phyloP scores from a whole-genome alignment of 768 basidiomycete genomes.

The Brasilioporus rufonigricans region DNA sequence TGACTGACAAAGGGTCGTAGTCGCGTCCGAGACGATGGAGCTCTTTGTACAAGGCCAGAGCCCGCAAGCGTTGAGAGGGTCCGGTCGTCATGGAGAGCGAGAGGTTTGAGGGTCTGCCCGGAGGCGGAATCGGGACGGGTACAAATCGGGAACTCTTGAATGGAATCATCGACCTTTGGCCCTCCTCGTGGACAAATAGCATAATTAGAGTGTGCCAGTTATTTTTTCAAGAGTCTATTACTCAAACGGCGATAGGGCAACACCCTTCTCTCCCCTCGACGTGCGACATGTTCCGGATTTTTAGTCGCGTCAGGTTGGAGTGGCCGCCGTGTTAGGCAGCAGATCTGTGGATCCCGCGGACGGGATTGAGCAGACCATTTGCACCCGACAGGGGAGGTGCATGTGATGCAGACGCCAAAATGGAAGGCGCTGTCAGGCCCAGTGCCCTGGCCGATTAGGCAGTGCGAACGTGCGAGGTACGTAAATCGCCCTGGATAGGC shows the following conservation, averaged over 20 bases:
- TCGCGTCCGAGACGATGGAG: slow-evolving; percentile 77
- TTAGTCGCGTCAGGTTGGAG: too few species aligned
- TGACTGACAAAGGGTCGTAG: slow-evolving; percentile 74
- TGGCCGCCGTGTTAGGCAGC: too few species aligned
- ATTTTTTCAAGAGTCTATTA: too few species aligned
- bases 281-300: too few species aligned
- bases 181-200: too few species aligned
- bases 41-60: slow-evolving; percentile 77
- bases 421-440: background rate
- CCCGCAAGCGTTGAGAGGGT: slow-evolving; percentile 54
- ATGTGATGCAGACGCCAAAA: background rate
- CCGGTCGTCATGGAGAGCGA: slow-evolving; percentile 44
- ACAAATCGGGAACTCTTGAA: slow-evolving; percentile 5
- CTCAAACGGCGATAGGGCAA: too few species aligned
- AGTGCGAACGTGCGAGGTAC: slow-evolving; percentile 33
- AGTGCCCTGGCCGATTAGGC: too few species aligned
- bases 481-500: background rate
- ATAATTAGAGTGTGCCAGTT: too few species aligned
- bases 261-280: too few species aligned
- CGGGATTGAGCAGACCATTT: too few species aligned
- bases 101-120: background rate
- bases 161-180: background rate
- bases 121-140: background rate
- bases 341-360: too few species aligned
- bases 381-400: too few species aligned